A percentile compares a stretch with the other conserved stretches of the same genome.
phyloP scores from a whole-genome alignment of 257 asterid species.

The Gentiana dahurica region DNA sequence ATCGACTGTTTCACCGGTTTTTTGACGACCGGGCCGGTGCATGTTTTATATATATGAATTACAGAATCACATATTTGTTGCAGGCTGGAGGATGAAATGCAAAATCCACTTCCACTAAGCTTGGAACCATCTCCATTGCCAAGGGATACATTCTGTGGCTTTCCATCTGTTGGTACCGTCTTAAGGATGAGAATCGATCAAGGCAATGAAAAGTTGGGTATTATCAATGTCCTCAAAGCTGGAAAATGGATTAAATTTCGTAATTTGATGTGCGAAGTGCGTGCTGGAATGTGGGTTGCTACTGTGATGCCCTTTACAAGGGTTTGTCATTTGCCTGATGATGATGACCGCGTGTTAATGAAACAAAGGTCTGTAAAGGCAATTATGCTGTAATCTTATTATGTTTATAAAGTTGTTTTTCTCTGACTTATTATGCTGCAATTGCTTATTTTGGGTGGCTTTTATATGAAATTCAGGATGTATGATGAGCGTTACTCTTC shows the following conservation, averaged over 20 bases:
- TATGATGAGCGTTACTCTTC: conserved; percentile 37
- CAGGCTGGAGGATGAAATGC: conserved; percentile 66
- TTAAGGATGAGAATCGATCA: conserved; percentile 46
- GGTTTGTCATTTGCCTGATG: conserved; percentile 58
- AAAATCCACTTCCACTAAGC: conserved; percentile 54
- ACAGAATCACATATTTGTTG: conserved; percentile 2
- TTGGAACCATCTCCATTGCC: conserved; percentile 42
- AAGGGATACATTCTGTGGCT: conserved; percentile 55
- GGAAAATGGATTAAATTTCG: conserved; percentile 64
- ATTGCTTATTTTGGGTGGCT: not conserved
- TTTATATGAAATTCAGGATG: conserved; percentile 28
- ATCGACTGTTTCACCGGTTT: too few relatives aligned
- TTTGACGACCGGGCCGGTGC: too few relatives aligned
- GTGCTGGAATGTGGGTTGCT: conserved; percentile 50
- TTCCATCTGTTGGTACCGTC: conserved; percentile 73
- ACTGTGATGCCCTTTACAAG: conserved; percentile 51
- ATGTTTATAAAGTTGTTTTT: too few relatives aligned
- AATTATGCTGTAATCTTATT: not conserved
- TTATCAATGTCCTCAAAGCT: conserved; percentile 27
- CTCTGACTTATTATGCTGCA: not conserved
- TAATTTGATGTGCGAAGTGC: conserved; percentile 38
- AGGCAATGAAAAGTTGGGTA: conserved; percentile 34
- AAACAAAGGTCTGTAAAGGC: conserved; percentile 39
- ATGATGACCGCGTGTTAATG: conserved; percentile 30
- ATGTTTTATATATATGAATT: too few relatives aligned